A percentile compares a stretch with the other conserved stretches of the same genome.
phyloP scores from a whole-genome alignment of 768 basidiomycete species.

The Phylloporus arenicola region DNA sequence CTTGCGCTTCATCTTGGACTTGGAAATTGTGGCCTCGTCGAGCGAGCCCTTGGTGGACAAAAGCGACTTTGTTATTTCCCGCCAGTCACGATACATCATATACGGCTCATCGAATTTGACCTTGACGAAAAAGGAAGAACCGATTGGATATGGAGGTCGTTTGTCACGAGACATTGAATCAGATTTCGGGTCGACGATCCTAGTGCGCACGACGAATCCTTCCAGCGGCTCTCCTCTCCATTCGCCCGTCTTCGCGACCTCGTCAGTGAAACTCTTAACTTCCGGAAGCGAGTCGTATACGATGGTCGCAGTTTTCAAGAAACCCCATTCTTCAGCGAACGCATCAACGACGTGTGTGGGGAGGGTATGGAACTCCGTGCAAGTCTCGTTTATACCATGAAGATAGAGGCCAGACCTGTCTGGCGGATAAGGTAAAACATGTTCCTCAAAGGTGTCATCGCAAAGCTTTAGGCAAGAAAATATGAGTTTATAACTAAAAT shows the following conservation, averaged over 20 bases:
- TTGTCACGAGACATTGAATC: constrained; percentile 23
- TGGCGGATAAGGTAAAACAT: constrained; percentile 78
- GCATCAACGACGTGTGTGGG: constrained; percentile 60
- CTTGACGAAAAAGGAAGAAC: constrained; percentile 96
- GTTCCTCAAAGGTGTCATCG: constrained; percentile 96
- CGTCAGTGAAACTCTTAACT: constrained; percentile 68
- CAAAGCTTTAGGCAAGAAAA: constrained; percentile 61
- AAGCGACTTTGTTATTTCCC: constrained; percentile 84
- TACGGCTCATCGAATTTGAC: constrained; percentile 99
- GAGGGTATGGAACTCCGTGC: constrained; percentile 64
- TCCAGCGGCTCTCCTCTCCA: constrained; percentile 87
- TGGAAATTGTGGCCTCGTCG: constrained; percentile 42
- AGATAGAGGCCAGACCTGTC: constrained; percentile 88
- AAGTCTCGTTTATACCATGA: constrained; percentile 80
- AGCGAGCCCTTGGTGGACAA: constrained; percentile 37
- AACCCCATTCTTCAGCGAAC: constrained; percentile 89
- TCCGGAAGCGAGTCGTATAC: constrained; percentile 52
- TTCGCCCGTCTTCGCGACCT: constrained; percentile 57
- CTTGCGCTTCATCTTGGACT: constrained; percentile 62
- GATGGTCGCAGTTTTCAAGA: constrained; percentile 69
- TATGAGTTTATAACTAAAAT: not conserved
- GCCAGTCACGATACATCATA: constrained; percentile 97
- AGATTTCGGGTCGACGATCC: constrained; percentile 44
- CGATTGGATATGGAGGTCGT: constrained; percentile 64
- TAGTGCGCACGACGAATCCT: constrained; percentile 89